Percentiles rank a stretch among this genome's conserved stretches.
Evolutionary conservation across 495 filamentous ascomycete species (phyloP).

Genomic region (Talaromyces proteolyticus): DNA sequence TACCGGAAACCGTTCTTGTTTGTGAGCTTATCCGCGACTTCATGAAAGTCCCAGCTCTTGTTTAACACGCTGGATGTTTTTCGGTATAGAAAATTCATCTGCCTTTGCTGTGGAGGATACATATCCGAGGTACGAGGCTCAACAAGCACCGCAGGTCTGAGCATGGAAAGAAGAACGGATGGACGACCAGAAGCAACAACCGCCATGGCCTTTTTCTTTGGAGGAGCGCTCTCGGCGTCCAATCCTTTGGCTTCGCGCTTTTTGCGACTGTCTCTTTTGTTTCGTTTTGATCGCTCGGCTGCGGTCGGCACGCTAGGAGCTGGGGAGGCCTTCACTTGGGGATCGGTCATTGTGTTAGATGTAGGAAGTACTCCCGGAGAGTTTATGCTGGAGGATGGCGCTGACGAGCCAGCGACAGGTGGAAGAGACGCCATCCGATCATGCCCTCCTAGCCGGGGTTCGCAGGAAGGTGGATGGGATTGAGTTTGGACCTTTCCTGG

Average conservation of each 20-base stretch:
- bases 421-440: slow-evolving; percentile 38
- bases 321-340: slow-evolving; percentile 32
- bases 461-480: too few relatives aligned
- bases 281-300: slow-evolving; percentile 33
- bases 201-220: slow-evolving; percentile 30
- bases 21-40: slow-evolving; percentile 58
- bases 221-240: slow-evolving; percentile 28
- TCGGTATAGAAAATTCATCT: slow-evolving; percentile 31
- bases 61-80: slow-evolving; percentile 27
- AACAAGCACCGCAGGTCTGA: slow-evolving; percentile 26
- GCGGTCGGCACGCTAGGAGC: slow-evolving; percentile 24
- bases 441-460: too few relatives aligned
- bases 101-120: slow-evolving; percentile 34
- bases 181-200: slow-evolving; percentile 24
- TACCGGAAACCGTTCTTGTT: slow-evolving; percentile 93
- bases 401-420: slow-evolving; percentile 28
- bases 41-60: slow-evolving; percentile 38
- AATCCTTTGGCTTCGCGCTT: slow-evolving; percentile 70
- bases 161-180: slow-evolving; percentile 24
- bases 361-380: slow-evolving; percentile 34
- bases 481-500: too few relatives aligned
- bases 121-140: slow-evolving; percentile 31
- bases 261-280: slow-evolving; percentile 51
- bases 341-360: slow-evolving; percentile 23
- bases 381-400: slow-evolving; percentile 38